Percentiles rank a stretch among this genome's conserved stretches.
Conservation (phyloP, 768 basidiomycete species). For the Serpula lacrymans region DNA sequence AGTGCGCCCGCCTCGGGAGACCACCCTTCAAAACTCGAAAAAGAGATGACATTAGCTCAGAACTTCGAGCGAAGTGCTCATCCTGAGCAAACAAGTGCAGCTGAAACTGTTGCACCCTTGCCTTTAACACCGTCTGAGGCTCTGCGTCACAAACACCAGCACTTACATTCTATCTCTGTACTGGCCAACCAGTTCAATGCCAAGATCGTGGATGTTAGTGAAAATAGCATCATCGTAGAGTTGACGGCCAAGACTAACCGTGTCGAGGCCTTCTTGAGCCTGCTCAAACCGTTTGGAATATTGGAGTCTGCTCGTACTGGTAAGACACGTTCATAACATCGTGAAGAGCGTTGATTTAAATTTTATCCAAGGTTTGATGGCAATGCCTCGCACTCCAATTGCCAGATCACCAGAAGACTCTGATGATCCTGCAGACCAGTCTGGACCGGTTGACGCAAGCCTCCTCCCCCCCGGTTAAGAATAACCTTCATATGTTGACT, state of each 20-base stretch:
- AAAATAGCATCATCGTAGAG: constrained; percentile 94
- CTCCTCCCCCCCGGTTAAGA: constrained; percentile 89
- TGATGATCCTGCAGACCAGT: constrained; percentile 49
- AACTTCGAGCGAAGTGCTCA: constrained; percentile 67
- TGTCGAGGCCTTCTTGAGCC: constrained; percentile 88
- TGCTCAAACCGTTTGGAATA: constrained; percentile 93
- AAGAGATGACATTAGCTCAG: constrained; percentile 70
- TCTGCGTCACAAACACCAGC: constrained; percentile 83
- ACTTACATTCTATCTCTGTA: constrained; percentile 82
- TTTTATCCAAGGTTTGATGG: constrained; percentile 78
- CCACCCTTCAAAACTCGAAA: constrained; percentile 53
- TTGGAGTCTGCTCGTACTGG: constrained; percentile 94
- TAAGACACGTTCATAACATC: constrained; percentile 31
- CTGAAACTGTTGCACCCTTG: constrained; percentile 29
- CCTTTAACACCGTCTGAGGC: constrained; percentile 78
- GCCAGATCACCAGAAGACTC: constrained; percentile 53
- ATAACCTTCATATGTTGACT: not conserved
- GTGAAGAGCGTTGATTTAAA: not conserved
- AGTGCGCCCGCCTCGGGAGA: constrained; percentile 14
- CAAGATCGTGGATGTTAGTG: constrained; percentile 90
- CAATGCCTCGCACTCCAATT: constrained; percentile 96
- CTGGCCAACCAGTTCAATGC: constrained; percentile 89
- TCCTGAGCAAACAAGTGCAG: constrained; percentile 27
- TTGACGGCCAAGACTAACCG: constrained; percentile 88
- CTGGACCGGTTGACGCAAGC: constrained; percentile 77